Evolutionary conservation across 805 yeast species (phyloP), one percentile per base, ranked within the genome.

Genomic region (Nakazawaea wickerhamii): DNA sequence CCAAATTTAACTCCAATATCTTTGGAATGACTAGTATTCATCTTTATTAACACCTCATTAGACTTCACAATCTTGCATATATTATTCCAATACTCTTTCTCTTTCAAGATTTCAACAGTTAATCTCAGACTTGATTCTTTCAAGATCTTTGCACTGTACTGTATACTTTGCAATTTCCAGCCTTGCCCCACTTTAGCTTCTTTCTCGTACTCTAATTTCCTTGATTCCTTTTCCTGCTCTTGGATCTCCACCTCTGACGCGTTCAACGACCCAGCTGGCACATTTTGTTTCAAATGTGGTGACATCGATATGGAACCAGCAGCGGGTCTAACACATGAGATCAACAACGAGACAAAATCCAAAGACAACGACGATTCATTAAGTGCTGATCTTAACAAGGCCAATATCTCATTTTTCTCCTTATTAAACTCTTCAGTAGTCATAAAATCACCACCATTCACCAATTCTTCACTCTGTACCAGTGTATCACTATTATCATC

Each of bases 231-330:
- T 15, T 52, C 56, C 2, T 50, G 54, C n/a, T 52, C 50, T 1
- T 36, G 40, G 2, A 59, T 52, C 25, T 50, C 46, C 1, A 75
- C 55, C 38, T 64, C 54, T 46, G 72, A 77, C 15, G 76, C 65
- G 40, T 76, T 78, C 44, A 90, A 65, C 0, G 95, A 81, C 0
- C 91, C 95, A 9, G 83, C 64, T 2, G 93, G 86, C 0, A 82
- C 84, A 43, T 75, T 77, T 52, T 84, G 82, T 51, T 79, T 76
- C 48, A 89, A 64, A 57, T 78, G 89, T 0, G 95, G 88, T 1
- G 96, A 88, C 79, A 91, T 86, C 1, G 97, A 87, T 2, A 89
- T 71, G 26, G 84, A 74, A 2, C 95, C 95, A 1, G 91, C 84
- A 15, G 87, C 86, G 1, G 96, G 96, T 48, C 93, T 73, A 9